Conservation (phyloP, 176 grass and related monocot genomes). For the barley (Hordeum vulgare) region MorexV3_pseudomolecules_assembly NC_058518.1:469206825-469207324, state of each 20-base stretch:
- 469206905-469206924: background rate
- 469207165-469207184: background rate
- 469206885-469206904: conserved; percentile 10
- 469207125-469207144: conserved; percentile 6
- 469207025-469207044: background rate
- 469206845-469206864: conserved; percentile 17
- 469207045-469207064: conserved; percentile 2
- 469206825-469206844: background rate
- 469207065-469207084: background rate
- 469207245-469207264: background rate
- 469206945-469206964: conserved; percentile 6
- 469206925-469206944: conserved; percentile 4
- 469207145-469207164: background rate
- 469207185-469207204: conserved; percentile 2
- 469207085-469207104: background rate
- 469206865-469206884: background rate
- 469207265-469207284: background rate
- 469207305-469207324: background rate
- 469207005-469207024: background rate
- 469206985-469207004: conserved; percentile 15
- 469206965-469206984: conserved; percentile 7
- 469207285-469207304: background rate
- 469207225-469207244: background rate
- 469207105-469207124: background rate
- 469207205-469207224: background rate